A percentile compares a stretch with the other conserved stretches of the same genome.
Conservation (phyloP, 2,329 filamentous ascomycete genomes). For the Penicillium sp. region DNA sequence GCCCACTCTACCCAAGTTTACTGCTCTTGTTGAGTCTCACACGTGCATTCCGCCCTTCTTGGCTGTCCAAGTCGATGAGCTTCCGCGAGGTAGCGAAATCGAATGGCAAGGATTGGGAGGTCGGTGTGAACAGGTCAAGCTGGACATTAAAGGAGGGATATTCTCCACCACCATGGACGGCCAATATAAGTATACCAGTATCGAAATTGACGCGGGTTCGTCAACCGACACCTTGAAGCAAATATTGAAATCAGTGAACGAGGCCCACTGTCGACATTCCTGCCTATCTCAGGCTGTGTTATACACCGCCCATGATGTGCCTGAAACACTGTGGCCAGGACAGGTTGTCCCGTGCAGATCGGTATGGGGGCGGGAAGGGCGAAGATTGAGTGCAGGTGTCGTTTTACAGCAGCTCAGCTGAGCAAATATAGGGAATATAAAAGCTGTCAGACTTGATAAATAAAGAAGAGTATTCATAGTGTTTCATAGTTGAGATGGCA, state of each 20-base stretch:
- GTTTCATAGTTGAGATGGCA: background rate
- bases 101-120: conserved; percentile 80
- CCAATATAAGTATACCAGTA: conserved; percentile 26
- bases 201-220: conserved; percentile 29
- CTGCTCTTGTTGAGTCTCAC: conserved; percentile 20
- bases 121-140: conserved; percentile 31
- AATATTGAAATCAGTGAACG: conserved; percentile 26
- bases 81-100: conserved; percentile 69
- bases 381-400: conserved; percentile 35
- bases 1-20: conserved; percentile 27
- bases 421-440: conserved; percentile 2
- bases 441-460: background rate
- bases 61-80: conserved; percentile 67
- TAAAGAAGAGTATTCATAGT: background rate
- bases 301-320: conserved; percentile 34
- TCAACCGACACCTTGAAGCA: conserved; percentile 20
- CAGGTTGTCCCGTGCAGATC: conserved; percentile 44
- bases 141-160: conserved; percentile 21
- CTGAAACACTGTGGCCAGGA: conserved; percentile 24
- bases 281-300: conserved; percentile 30
- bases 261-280: conserved; percentile 14
- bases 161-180: conserved; percentile 25
- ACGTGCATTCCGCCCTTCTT: conserved; percentile 62
- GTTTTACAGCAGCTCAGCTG: conserved; percentile 29
- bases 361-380: conserved; percentile 39